phyloP scores from a whole-genome alignment of 768 basidiomycete species.

The Rickenella mellea region DNA sequence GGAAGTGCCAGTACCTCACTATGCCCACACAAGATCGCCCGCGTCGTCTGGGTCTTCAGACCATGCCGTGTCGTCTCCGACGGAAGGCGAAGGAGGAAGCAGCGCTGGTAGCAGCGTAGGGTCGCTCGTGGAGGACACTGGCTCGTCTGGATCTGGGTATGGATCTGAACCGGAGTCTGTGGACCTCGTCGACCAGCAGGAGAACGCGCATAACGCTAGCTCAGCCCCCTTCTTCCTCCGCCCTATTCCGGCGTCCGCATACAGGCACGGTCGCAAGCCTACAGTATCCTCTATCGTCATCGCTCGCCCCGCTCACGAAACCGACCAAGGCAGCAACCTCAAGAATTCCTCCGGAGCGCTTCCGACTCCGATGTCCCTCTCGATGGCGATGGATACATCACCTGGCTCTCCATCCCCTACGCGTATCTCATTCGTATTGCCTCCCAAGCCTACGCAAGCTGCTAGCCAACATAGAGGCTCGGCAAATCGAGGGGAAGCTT shows the following conservation, averaged over 20 bases:
- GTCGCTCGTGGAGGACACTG: conserved; percentile 54
- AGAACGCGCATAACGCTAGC: conserved; percentile 18
- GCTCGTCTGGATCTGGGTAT: conserved; percentile 47
- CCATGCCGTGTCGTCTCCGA: background rate
- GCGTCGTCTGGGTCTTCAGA: conserved; percentile 28
- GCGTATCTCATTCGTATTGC: background rate
- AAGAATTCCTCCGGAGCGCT: too few relatives aligned
- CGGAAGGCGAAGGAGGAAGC: background rate
- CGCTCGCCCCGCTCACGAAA: too few relatives aligned
- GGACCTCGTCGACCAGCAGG: conserved; percentile 31
- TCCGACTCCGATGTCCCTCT: too few relatives aligned
- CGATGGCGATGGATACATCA: too few relatives aligned
- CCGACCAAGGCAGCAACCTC: too few relatives aligned
- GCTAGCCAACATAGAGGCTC: too few relatives aligned
- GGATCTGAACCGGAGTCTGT: conserved; percentile 36
- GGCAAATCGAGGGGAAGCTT: too few relatives aligned
- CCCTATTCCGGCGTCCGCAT: conserved; percentile 34
- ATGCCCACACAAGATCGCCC: conserved; percentile 30
- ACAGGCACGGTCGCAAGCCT: too few relatives aligned
- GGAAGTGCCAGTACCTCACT: conserved; percentile 21
- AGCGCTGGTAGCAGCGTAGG: conserved; percentile 44
- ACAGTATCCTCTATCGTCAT: too few relatives aligned
- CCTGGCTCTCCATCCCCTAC: too few relatives aligned
- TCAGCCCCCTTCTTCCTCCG: conserved; percentile 40
- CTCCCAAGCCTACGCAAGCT: background rate